Evolutionary conservation across 805 yeast genomes (phyloP).

Genomic region (Metschnikowia continentalis): DNA sequence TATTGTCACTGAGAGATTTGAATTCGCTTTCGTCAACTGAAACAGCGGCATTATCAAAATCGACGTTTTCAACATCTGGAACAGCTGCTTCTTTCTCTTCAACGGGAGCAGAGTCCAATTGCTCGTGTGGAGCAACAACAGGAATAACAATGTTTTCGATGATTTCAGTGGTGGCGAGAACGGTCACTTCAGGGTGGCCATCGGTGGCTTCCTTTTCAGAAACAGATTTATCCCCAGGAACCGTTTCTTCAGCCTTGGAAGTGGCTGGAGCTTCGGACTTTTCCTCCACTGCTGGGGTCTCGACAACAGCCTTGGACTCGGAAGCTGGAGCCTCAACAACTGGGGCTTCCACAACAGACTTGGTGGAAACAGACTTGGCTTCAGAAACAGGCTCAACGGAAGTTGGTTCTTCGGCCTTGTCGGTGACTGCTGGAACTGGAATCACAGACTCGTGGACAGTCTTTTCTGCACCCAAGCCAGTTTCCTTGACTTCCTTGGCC

Average conservation of each 20-base stretch:
- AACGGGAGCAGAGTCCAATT: not conserved
- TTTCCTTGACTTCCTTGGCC: not conserved
- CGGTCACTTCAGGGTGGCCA: not conserved
- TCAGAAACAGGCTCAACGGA: not conserved
- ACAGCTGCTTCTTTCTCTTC: not conserved
- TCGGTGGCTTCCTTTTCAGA: not conserved
- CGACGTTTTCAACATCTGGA: not conserved
- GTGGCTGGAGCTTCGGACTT: not conserved
- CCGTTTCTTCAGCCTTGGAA: not conserved
- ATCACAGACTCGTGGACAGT: not conserved
- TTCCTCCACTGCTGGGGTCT: not conserved
- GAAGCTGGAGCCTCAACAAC: not conserved
- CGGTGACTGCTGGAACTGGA: not conserved
- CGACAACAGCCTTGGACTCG: no score
- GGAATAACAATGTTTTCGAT: not conserved
- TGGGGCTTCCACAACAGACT: not conserved
- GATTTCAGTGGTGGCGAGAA: not conserved
- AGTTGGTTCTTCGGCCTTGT: not conserved
- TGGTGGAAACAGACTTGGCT: no score
- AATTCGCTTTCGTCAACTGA: not conserved
- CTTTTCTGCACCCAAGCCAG: not conserved
- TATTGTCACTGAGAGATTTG: not conserved
- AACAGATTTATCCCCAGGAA: not conserved
- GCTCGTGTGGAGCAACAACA: not conserved
- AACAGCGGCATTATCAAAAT: not conserved